A percentile compares a stretch with the other conserved stretches of the same genome.
These are phyloP conservation scores for Geoglossum glabrum DNA, from an alignment of 495 filamentous ascomycete genomes.

Conservation along the genomic window DNA sequence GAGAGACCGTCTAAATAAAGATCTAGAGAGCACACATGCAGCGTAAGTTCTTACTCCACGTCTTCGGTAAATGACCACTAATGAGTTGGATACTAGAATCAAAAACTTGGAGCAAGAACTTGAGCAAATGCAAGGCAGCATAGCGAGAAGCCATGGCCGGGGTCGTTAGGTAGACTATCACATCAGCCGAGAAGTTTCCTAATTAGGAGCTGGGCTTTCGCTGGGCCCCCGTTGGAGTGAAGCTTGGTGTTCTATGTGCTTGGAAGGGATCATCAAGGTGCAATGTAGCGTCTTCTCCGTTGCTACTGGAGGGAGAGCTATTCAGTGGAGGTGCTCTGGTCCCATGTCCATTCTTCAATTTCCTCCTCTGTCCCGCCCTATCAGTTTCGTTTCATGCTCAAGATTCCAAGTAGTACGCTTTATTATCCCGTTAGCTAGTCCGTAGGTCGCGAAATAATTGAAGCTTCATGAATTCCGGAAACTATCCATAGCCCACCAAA, in stretches of 20 bases:
- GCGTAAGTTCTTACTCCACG: constrained; percentile 31
- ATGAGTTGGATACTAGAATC: constrained; percentile 36
- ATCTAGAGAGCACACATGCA: constrained; percentile 90
- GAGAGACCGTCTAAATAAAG: constrained; percentile 96
- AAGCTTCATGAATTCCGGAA: neutral
- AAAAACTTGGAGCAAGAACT: constrained; percentile 87
- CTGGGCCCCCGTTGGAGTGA: neutral
- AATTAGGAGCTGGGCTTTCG: neutral
- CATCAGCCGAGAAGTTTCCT: neutral
- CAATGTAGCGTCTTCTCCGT: neutral
- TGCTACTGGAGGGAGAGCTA: neutral
- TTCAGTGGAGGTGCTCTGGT: neutral
- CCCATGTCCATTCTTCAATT: neutral
- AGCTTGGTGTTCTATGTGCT: constrained; percentile 1
- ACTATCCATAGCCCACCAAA: no score
- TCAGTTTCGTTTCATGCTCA: neutral
- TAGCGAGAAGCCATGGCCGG: constrained; percentile 85
- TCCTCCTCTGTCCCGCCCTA: neutral
- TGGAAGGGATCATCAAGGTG: neutral
- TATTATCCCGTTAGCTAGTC: constrained; percentile 1
- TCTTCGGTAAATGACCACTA: neutral
- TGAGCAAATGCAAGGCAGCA: constrained; percentile 79
- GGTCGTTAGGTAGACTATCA: constrained; percentile 38
- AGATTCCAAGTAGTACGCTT: neutral
- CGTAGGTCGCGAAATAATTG: neutral